Evolutionary conservation across 306 rosid genomes (phyloP).

Genomic region (cucumber (Cucumis sativus)): DNA sequence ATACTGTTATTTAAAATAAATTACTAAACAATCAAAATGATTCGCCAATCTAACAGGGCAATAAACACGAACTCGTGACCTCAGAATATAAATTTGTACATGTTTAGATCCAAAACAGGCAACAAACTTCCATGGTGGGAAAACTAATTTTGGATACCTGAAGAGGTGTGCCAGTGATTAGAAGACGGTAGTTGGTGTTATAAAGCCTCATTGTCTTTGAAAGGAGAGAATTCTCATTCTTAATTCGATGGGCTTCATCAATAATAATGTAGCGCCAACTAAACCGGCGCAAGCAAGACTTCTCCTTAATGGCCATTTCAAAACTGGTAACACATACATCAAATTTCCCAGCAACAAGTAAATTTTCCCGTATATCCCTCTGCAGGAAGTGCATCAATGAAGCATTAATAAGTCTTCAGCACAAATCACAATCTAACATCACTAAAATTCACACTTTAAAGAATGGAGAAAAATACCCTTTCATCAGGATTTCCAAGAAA

Average conservation of each 20-base stretch:
- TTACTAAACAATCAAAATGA: not conserved
- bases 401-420: not conserved
- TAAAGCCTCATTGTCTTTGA: slow-evolving; percentile 94
- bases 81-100: not conserved
- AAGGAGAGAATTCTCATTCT: slow-evolving; percentile 92
- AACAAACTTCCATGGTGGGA: not conserved
- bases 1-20: no score
- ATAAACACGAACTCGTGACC: not conserved
- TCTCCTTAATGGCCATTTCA: slow-evolving; percentile 98
- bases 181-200: slow-evolving; percentile 79
- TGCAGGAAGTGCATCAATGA: slow-evolving; percentile 21
- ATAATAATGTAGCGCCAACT: slow-evolving; percentile 96
- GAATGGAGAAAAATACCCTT: slow-evolving; percentile 39
- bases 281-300: slow-evolving; percentile 66
- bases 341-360: slow-evolving; percentile 90
- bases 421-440: not conserved
- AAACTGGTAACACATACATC: slow-evolving; percentile 96
- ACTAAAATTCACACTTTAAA: not conserved
- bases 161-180: slow-evolving; percentile 93
- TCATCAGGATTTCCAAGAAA: slow-evolving; percentile 98
- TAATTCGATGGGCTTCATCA: slow-evolving; percentile 96
- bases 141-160: slow-evolving; percentile 46
- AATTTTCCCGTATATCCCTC: slow-evolving; percentile 73
- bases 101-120: not conserved
- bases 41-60: not conserved